Base-by-base conservation (phyloP, 2,329 filamentous ascomycete genomes). In the Pestalotiopsis sp. region DNA sequence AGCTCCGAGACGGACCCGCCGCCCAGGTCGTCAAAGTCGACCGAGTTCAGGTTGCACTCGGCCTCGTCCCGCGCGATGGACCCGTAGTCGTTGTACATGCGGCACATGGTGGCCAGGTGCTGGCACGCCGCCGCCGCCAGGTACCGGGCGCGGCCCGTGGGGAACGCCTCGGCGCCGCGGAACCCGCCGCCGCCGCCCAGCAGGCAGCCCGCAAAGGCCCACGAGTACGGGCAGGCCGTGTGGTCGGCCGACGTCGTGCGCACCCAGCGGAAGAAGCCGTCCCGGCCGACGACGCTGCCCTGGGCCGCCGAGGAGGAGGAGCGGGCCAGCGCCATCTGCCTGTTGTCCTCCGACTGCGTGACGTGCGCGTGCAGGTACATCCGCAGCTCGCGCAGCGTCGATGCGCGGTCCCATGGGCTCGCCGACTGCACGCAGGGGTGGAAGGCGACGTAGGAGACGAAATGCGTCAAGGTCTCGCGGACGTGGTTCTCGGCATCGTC, bases 201-300 rank as follows among this genome's bases (percentile, higher is more conserved):
- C 9, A 73, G 71, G 31, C 72, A 72, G 12, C 59, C 68, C 23
- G 71, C 69, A 59, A 70, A 73, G 25, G 71, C 70, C 66, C 69
- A 73, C 17, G 72, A 68, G 27, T 69, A 72, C 12, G 70, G 69
- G 31, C 71, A 68, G 1, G 72, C 71, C 20, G 70, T 68, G 49
- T 73, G 71, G 59, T 71, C 68, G 13, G 69, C 64, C 17, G 69
- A 67, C 23, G 72, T 72, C 52, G 68, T 72, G 38, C 68, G 69
- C 57, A 70, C 70, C 70, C 72, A 73, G 59, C 66, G 61, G 69
- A 68, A 72, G 61, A 72, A 73, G 20, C 70, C 71, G 31, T 52
- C 66, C 20, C 39, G 12, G 38, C 36, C 23, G 62, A n/a, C 23
- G 62, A n/a, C 31, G 63, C 60, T 4, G 64, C 49, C 27, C 27